Evolutionary conservation across 768 basidiomycete species (phyloP).

Genomic region (Collybiopsis confluens): DNA sequence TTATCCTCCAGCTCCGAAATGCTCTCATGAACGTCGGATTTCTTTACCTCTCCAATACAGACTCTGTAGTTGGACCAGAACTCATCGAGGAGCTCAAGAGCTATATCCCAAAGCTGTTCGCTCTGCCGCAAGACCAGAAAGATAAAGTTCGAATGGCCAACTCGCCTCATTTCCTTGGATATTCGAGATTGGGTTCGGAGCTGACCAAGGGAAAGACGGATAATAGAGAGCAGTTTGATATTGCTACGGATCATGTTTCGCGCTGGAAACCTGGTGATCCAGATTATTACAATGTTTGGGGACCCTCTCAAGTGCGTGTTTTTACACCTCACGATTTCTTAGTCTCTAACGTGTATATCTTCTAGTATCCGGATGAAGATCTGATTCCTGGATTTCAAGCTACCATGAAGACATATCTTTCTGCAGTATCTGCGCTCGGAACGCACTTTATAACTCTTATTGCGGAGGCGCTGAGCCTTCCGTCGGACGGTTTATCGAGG

Average conservation of each 20-base stretch:
- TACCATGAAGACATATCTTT: conserved; percentile 53
- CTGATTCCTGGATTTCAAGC: conserved; percentile 68
- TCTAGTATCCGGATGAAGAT: conserved; percentile 74
- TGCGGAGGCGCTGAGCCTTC: conserved; percentile 66
- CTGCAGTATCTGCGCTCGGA: conserved; percentile 55
- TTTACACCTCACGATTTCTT: conserved; percentile 31
- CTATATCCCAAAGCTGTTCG: conserved; percentile 70
- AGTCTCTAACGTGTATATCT: background rate
- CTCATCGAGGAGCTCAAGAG: conserved; percentile 46
- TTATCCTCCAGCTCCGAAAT: conserved; percentile 62
- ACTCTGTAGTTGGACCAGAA: conserved; percentile 34
- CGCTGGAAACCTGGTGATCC: conserved; percentile 58
- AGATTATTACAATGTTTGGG: conserved; percentile 71
- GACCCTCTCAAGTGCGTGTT: conserved; percentile 65
- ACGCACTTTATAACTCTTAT: conserved; percentile 58
- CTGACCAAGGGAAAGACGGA: conserved; percentile 71
- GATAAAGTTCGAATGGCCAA: conserved; percentile 67
- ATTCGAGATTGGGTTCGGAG: conserved; percentile 68
- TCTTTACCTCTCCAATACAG: conserved; percentile 68
- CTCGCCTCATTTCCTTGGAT: conserved; percentile 77
- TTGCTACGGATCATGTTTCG: conserved; percentile 64
- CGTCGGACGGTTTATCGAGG: conserved; percentile 50
- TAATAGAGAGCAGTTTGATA: conserved; percentile 77
- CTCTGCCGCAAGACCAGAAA: conserved; percentile 61
- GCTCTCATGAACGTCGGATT: conserved; percentile 81